phyloP scores from a whole-genome alignment of 495 filamentous ascomycete genomes.

The Rostrohypoxylon terebratum region DNA sequence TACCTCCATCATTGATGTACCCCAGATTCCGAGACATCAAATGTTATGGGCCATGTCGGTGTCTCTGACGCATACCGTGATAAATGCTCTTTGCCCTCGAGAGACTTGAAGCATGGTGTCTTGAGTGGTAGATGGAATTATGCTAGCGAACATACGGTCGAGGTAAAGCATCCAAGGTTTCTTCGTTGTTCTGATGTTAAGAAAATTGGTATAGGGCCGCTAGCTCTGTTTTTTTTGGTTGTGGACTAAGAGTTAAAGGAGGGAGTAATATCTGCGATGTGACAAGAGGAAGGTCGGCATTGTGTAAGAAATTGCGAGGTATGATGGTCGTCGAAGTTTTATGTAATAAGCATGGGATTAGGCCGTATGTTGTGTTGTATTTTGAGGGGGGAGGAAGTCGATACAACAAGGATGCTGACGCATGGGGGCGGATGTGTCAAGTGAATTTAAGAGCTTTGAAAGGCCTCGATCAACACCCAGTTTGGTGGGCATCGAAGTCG shows the following conservation, averaged over 20 bases:
- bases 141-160: neutral
- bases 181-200: constrained; percentile 14
- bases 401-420: constrained; percentile 49
- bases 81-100: neutral
- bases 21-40: neutral
- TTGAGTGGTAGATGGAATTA: neutral
- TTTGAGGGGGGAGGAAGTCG: constrained; percentile 48
- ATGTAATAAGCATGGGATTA: constrained; percentile 49
- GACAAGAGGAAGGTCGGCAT: constrained; percentile 33
- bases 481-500: constrained; percentile 34
- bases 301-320: constrained; percentile 36
- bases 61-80: neutral
- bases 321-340: constrained; percentile 38
- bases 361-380: constrained; percentile 52
- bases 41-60: constrained; percentile 2
- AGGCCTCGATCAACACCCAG: constrained; percentile 38
- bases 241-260: constrained; percentile 31
- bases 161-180: neutral
- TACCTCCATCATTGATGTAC: constrained; percentile 17
- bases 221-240: constrained; percentile 15
- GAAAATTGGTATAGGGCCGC: constrained; percentile 31
- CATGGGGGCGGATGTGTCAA: constrained; percentile 50
- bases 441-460: constrained; percentile 39
- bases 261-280: constrained; percentile 28
- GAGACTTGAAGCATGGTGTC: neutral